phyloP scores from a whole-genome alignment of 148 eudicot species.

The Pouteria glomerata region DNA sequence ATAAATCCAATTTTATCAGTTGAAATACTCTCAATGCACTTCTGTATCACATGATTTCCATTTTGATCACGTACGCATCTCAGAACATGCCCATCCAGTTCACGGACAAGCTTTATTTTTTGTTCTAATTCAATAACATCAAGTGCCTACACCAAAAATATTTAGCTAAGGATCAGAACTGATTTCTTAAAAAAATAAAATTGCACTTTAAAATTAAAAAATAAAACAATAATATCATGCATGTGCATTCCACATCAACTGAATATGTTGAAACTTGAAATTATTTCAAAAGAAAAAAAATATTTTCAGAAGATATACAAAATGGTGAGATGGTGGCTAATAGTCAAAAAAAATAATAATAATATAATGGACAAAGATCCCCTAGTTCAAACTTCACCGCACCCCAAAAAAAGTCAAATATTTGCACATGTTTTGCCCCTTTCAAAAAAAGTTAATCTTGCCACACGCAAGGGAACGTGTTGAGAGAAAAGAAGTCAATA shows the following conservation, averaged over 20 bases:
- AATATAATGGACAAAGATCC: too few species aligned
- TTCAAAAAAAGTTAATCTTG: too few species aligned
- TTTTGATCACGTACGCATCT: constrained; percentile 87
- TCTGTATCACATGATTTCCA: too few species aligned
- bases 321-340: too few species aligned
- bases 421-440: too few species aligned
- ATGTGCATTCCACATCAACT: neutral
- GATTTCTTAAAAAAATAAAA: neutral
- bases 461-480: too few species aligned
- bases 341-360: too few species aligned
- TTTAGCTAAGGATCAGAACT: neutral
- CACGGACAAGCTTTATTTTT: too few species aligned
- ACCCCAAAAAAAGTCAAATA: too few species aligned
- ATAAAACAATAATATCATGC: neutral
- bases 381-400: too few species aligned
- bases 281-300: neutral
- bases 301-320: neutral
- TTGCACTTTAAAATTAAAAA: too few species aligned
- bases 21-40: constrained; percentile 78
- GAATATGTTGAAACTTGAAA: neutral
- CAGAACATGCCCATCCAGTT: constrained; percentile 76
- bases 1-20: constrained; percentile 53
- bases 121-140: constrained; percentile 75
- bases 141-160: constrained; percentile 47
- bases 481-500: too few species aligned